These are phyloP conservation scores for Alloascoidea africana DNA, from an alignment of 805 yeast genomes.

Conservation along the genomic window DNA sequence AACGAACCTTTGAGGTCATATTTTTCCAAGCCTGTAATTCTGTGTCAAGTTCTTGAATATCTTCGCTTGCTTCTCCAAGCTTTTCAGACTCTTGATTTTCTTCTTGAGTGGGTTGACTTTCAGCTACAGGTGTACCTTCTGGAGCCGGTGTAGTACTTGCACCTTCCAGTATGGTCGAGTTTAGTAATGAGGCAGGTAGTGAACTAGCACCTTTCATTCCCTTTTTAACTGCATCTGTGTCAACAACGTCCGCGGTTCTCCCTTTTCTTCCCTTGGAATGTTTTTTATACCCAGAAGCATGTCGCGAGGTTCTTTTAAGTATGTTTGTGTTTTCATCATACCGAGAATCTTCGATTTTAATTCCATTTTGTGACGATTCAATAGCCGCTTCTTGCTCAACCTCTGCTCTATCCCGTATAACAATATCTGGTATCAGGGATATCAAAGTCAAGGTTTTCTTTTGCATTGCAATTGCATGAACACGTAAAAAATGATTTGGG, in stretches of 20 bases:
- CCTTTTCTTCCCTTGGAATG: slow-evolving; percentile 24
- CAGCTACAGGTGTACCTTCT: slow-evolving; percentile 1
- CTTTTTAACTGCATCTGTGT: not conserved
- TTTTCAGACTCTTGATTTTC: not conserved
- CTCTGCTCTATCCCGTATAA: slow-evolving; percentile 36
- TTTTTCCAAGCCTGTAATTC: slow-evolving; percentile 76
- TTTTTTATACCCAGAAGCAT: slow-evolving; percentile 15
- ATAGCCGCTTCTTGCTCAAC: slow-evolving; percentile 21
- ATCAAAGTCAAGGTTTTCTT: slow-evolving; percentile 62
- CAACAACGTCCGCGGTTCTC: too few species aligned
- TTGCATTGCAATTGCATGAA: slow-evolving; percentile 93
- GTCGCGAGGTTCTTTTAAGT: slow-evolving; percentile 16
- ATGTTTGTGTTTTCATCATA: not conserved
- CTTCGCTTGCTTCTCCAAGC: slow-evolving; percentile 20
- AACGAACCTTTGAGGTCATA: slow-evolving; percentile 66
- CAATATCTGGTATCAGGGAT: slow-evolving; percentile 83
- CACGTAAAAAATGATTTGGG: slow-evolving; percentile 81
- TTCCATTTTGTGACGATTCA: too few species aligned
- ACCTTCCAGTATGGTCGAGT: too few species aligned
- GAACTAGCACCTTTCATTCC: not conserved
- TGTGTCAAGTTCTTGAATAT: slow-evolving; percentile 50
- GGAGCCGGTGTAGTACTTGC: too few species aligned
- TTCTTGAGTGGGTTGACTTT: not conserved
- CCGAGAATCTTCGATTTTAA: slow-evolving; percentile 11
- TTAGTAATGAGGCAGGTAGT: not conserved